phyloP scores from a whole-genome alignment of 1,139 yeast species.

The Candida pseudocylindracea region DNA sequence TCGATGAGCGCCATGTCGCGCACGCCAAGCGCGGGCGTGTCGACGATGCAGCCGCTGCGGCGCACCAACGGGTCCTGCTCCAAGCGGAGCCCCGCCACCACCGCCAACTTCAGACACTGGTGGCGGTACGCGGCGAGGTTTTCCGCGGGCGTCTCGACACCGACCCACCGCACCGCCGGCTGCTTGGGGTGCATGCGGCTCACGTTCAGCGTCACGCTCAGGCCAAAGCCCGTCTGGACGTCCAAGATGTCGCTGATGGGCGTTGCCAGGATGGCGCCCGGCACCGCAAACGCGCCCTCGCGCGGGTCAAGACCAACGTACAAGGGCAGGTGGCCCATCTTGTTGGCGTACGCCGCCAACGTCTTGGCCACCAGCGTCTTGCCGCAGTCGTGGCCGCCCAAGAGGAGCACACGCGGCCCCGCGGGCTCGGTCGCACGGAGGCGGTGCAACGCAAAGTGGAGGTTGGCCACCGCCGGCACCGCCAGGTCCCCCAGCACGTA shows the following conservation, averaged over 20 bases:
- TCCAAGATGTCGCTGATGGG: slow-evolving; percentile 68
- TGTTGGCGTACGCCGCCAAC: slow-evolving; percentile 54
- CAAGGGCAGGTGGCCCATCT: slow-evolving; percentile 39
- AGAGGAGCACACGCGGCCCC: slow-evolving; percentile 51
- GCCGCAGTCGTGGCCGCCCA: slow-evolving; percentile 60
- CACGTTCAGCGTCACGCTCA: slow-evolving; percentile 74
- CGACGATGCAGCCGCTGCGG: slow-evolving; percentile 48
- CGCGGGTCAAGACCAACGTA: slow-evolving; percentile 69
- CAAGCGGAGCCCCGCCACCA: slow-evolving; percentile 32
- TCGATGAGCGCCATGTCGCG: slow-evolving; percentile 32
- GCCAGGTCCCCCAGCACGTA: slow-evolving; percentile 52
- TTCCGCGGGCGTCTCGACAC: slow-evolving; percentile 35
- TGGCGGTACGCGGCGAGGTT: slow-evolving; percentile 41
- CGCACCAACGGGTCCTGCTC: slow-evolving; percentile 29
- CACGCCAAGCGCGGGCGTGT: slow-evolving; percentile 47
- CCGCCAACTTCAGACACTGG: slow-evolving; percentile 32
- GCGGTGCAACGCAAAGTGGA: slow-evolving; percentile 60
- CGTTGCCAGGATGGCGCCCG: slow-evolving; percentile 75
- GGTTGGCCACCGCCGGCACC: slow-evolving; percentile 37
- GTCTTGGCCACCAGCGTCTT: slow-evolving; percentile 58
- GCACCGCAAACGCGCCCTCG: slow-evolving; percentile 58
- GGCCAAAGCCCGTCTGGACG: slow-evolving; percentile 68
- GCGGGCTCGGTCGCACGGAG: slow-evolving; percentile 19
- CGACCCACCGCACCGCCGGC: slow-evolving; percentile 66
- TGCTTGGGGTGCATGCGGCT: slow-evolving; percentile 66